Percentiles rank a stretch among this genome's conserved stretches.
These are phyloP conservation scores for Elongisporangium undulatum DNA, from an alignment of 352 stramenopile genomes.

Conservation along the genomic window DNA sequence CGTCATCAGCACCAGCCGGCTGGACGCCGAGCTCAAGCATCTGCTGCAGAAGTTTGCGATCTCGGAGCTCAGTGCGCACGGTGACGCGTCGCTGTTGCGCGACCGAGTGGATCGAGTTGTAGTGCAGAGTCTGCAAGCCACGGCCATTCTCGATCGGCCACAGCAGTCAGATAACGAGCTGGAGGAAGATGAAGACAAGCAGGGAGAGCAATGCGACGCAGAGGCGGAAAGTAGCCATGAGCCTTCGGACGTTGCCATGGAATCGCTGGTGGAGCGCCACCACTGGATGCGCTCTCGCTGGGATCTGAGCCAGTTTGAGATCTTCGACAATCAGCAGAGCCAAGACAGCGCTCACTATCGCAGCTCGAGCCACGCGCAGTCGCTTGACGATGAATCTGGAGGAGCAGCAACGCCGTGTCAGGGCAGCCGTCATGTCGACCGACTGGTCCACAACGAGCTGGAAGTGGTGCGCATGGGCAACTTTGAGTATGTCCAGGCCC, in stretches of 20 bases:
- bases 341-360: neutral
- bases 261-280: neutral
- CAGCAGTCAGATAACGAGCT: too few species aligned
- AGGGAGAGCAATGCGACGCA: neutral
- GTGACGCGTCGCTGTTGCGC: neutral
- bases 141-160: neutral
- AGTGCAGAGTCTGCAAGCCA: neutral
- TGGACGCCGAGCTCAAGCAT: conserved; percentile 24
- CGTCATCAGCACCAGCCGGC: conserved; percentile 17
- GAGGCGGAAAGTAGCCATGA: neutral
- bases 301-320: neutral
- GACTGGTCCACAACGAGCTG: conserved; percentile 34
- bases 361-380: neutral
- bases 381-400: neutral
- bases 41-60: conserved; percentile 16
- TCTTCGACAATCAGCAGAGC: neutral
- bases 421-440: conserved; percentile 21
- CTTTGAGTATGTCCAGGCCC: conserved; percentile 20
- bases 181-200: neutral
- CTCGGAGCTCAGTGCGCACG: neutral
- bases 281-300: neutral
- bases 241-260: neutral
- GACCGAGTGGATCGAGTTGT: neutral
- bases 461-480: conserved; percentile 30
- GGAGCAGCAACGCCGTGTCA: neutral